Percentiles rank a stretch among this genome's conserved stretches.
These are phyloP conservation scores for Cyclaneusma minus DNA, from an alignment of 2,329 filamentous ascomycete species.

Conservation along the genomic window DNA sequence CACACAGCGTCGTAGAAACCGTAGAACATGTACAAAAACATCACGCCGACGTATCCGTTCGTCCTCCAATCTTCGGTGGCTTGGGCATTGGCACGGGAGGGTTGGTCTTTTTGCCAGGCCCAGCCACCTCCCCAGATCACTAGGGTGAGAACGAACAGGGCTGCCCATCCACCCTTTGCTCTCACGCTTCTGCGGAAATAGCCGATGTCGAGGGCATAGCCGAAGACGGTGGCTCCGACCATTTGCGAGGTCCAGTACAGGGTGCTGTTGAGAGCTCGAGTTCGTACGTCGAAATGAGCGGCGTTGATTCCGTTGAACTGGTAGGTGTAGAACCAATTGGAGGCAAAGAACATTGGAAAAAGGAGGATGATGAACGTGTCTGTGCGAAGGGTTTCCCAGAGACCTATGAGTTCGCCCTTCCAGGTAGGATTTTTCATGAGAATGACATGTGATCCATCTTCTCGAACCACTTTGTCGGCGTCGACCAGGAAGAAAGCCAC, in stretches of 20 bases:
- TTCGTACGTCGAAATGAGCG: constrained; percentile 57
- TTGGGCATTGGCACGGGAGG: constrained; percentile 24
- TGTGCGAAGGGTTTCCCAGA: constrained; percentile 54
- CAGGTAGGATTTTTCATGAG: constrained; percentile 84
- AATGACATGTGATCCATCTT: constrained; percentile 67
- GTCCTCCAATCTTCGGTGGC: constrained; percentile 45
- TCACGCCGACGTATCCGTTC: constrained; percentile 55
- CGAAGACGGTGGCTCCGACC: constrained; percentile 57
- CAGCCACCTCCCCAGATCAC: constrained; percentile 73
- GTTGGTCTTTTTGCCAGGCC: constrained; percentile 54
- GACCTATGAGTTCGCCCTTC: constrained; percentile 62
- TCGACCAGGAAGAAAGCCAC: constrained; percentile 58
- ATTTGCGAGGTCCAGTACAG: constrained; percentile 75
- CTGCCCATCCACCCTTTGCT: constrained; percentile 46
- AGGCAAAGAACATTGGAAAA: constrained; percentile 71
- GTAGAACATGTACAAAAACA: constrained; percentile 85
- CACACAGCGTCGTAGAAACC: constrained; percentile 80
- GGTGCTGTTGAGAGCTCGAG: constrained; percentile 59
- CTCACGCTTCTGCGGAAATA: constrained; percentile 45
- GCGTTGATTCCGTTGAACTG: constrained; percentile 63
- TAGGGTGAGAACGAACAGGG: constrained; percentile 57
- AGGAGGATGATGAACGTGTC: constrained; percentile 62
- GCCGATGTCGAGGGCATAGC: constrained; percentile 50
- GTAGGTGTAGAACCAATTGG: constrained; percentile 70
- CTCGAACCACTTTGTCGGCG: constrained; percentile 55